These are phyloP conservation scores for Aureobasidium uvarum DNA, from an alignment of 2,329 filamentous ascomycete species.

Conservation along the genomic window DNA sequence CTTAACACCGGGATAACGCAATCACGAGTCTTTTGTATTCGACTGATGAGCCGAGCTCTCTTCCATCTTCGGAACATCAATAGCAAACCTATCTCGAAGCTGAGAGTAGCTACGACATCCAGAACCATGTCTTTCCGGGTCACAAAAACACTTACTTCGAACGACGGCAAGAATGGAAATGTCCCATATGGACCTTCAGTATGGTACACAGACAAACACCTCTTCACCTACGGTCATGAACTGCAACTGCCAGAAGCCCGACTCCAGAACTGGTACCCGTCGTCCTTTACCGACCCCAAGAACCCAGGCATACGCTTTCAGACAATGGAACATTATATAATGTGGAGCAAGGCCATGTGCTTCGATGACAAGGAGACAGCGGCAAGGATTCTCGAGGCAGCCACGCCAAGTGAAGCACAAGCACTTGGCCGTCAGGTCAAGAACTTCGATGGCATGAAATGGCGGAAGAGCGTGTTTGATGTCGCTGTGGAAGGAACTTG, in stretches of 20 bases:
- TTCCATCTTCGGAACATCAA: background rate
- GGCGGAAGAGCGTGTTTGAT: conserved; percentile 32
- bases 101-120: background rate
- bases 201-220: conserved; percentile 30
- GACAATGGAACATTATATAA: conserved; percentile 38
- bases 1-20: background rate
- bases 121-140: conserved; percentile 10
- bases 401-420: conserved; percentile 34
- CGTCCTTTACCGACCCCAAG: conserved; percentile 28
- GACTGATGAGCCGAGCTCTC: background rate
- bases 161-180: conserved; percentile 10
- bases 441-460: conserved; percentile 36
- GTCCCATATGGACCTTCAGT: conserved; percentile 22
- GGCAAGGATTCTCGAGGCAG: conserved; percentile 32
- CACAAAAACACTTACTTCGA: conserved; percentile 14
- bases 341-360: conserved; percentile 41
- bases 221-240: conserved; percentile 33
- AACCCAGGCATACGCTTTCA: conserved; percentile 28
- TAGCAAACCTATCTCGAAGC: background rate
- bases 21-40: background rate
- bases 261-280: conserved; percentile 34
- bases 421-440: conserved; percentile 38
- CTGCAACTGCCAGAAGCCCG: conserved; percentile 30
- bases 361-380: conserved; percentile 37
- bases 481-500: conserved; percentile 39